Evolutionary conservation across 345 rosid genomes (phyloP), one percentile per base, ranked within the genome.

Genomic region (Dovyalis caffra): DNA sequence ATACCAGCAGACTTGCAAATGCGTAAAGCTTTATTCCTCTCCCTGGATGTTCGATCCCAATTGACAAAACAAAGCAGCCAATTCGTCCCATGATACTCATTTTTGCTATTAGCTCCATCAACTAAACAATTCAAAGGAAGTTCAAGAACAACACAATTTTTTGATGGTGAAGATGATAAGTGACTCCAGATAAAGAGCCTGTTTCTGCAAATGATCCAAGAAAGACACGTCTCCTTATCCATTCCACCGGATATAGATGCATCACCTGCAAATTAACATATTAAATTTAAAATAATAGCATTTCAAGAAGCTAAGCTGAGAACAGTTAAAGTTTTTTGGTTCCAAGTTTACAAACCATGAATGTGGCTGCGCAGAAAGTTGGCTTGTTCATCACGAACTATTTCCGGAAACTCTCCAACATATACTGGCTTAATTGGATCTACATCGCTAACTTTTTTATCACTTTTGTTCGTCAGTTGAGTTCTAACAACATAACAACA

Each of bases 401-500:
- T 82, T 64, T 86, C 92, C 26, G 98, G 98, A 77, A 91, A 92
- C 80, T 93, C 98, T 69, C 89, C 94, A 78, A 93, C 89, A 85
- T 90, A 92, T 3, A 95, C 98, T 25, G 98, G 99, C 82, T 89
- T 91, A 23, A 86, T 77, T 38, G 87, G 90, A 79, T 91, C 94
- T 43, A 71, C 57, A 28, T 83, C 88, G 45, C 79, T 82, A 65
- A 79, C 88, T 68, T 77, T 83, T 58, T 77, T 83, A 53, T 87
- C 89, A 75, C 66, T 88, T 69, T 58, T 80, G 65, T 82, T 86
- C 4, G 73, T 83, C 8, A 89, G 77, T 60, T 92, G 81, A 84
- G 81, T 87, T 81, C 98, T 92, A 76, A 25, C 71, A 49, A 12
- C 11, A 28, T 62, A 80, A 77, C 34, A 31, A 70, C 9, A 32